Evolutionary conservation across 2,329 filamentous ascomycete genomes (phyloP), one percentile per base, ranked within the genome.

Genomic region (Sporothrix dimorphospora): DNA sequence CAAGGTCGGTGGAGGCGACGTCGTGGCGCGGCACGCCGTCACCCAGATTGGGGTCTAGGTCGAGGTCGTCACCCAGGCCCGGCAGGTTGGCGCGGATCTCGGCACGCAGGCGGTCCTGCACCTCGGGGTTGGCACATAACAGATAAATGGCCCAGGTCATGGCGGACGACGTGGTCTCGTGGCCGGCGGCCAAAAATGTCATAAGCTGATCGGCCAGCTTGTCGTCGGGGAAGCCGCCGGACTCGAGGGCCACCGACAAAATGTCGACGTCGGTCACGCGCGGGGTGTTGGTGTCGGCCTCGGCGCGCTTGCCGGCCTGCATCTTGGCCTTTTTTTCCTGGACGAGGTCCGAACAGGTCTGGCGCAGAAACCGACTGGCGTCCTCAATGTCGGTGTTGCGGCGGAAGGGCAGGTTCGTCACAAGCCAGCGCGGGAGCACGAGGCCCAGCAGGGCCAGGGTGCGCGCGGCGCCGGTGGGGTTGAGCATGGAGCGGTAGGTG

Each of bases 141-240:
- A 91, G 82, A 78, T 94, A 92, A 8, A 90, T 81, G 3, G 90
- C 87, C 91, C 92, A 95, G n/a, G 90, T 91, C 78, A 96, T 85
- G 21, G 92, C 86, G 0, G 90, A 87, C 0, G 93, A 89, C 0
- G 92, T 94, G 0, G 93, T 95, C 81, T 95, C 92, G 79, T 95
- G 93, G 27, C 91, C 91, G 0, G 94, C 94, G 0, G 91, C 91
- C 5, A 97, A 87, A 83, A 97, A 96, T 0, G 93, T 97, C 92
- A 97, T 96, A 79, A 96, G 87, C 81, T 97, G 94, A 79, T 96
- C 92, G 47, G 94, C 88, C n/a, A 97, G 87, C 73, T 93, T 89
- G 66, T 94, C 91, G 74, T 96, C 92, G 14, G 83, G 87, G 81
- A 97, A 96, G 6, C 85, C 89, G 63, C 92, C 92, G 51, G 90